Base-by-base conservation (phyloP, 2,329 filamentous ascomycete species). In the Fusarium penzigii region DNA sequence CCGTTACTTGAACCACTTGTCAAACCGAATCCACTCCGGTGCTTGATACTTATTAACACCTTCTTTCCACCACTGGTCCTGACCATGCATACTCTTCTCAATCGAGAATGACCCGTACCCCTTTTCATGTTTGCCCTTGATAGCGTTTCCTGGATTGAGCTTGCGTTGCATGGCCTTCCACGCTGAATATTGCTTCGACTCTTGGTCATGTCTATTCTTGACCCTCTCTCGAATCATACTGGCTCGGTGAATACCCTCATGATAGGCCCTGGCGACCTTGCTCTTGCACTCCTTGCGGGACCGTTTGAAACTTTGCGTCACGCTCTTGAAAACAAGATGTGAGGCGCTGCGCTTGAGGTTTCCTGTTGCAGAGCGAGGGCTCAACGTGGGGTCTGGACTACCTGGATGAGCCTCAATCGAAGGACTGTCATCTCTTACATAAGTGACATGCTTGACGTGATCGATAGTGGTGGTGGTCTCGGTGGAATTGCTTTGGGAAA, bases 21-120 rank as follows among this genome's bases (percentile, higher is more conserved):
- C 56, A 57, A 72, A 70, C 36, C 57, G 52, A 60, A 70, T 68
- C 68, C 69, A 72, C 17, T 60, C 51, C 6, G 68, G 68, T 12
- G 66, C 67, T 16, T 61, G 64, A 49, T 68, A 73, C 51, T 61
- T 67, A 17, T 62, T 62, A 4, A 69, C 65, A 5, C 69, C 70
- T 8, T 70, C 69, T 43, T 58, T 65, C 72, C 72, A 74, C 70
- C 71, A 73, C 14, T 67, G 65, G 34, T 68, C 57, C 32, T 64
- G 56, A 12, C 61, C 62, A 40, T 56, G 56, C 5, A 55, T 52
- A 36, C 52, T 56, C 38, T 56, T 52, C 16, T 70, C 63, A 25
- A 65, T 44, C 3, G 60, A 58, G 49, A 69, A 70, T 2, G 57
- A 32, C 32, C 56, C 58, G 45, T 58, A 62, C 6, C 56, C 61